Evolutionary conservation across 2,329 filamentous ascomycete species (phyloP), one percentile per base, ranked within the genome.

Genomic region (Macrophomina tecta): DNA sequence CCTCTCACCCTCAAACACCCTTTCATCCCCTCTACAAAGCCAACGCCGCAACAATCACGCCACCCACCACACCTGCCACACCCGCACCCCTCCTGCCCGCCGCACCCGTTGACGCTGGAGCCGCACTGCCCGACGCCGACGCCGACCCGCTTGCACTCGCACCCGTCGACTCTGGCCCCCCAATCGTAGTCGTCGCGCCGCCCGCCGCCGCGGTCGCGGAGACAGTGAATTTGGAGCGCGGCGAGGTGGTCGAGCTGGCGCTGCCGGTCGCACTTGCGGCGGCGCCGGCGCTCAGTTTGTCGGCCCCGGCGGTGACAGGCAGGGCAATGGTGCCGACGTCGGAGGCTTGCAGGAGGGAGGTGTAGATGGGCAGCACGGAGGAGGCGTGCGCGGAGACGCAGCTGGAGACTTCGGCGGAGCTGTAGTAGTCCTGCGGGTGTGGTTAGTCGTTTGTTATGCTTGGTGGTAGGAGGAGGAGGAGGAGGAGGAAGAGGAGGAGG

Each of bases 221-320:
- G 38, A 51, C 38, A 14, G 38, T 56, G 42, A 38, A 38, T n/a
- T 46, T 64, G 34, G 48, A 32, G 61, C 11, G 16, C 48, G 51
- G 42, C 2, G 23, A 23, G 23, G 23, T 23, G 23, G 51, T 40
- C 11, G 51, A 34, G 5, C 52, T 53, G n/a, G 64, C 34, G 6
- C 11, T 28, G 3, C 46, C 16, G 61, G 46, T 3, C 4, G 63
- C 16, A 16, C 38, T 28, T 1, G 53, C 53, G 16, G 53, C 9
- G 32, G 64, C 64, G 34, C 64, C 53, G 32, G 45, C 64, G 23
- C 51, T 66, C n/a, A 66, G 42, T 45, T 40, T 42, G 28, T 52
- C 40, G 45, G 42, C 64, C 45, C 64, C 64, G 32, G 52, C 64
- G 14, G 53, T 51, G 34, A 60, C 46, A 40, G 63, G 11, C 38